Evolutionary conservation across 2,329 filamentous ascomycete species (phyloP), one percentile per base, ranked within the genome.

Genomic region (Hortaea werneckii): DNA sequence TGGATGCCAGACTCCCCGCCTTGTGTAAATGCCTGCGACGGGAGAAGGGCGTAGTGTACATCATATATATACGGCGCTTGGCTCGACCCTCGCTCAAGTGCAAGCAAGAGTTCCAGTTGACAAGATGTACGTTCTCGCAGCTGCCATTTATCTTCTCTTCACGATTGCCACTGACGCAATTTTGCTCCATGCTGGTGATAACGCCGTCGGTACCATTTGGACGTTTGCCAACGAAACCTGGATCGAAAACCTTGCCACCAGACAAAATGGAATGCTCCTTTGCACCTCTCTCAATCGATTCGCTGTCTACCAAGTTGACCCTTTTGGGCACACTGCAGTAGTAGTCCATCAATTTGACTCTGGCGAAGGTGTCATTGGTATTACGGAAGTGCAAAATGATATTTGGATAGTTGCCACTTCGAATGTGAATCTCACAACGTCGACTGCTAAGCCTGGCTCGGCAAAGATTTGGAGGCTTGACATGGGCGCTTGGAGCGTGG

Each of bases 211-310:
- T 6, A 12, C 37, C 29, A 34, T 43, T 9, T 44, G 37, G 35
- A 41, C 40, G 3, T 47, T 47, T 20, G 13, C 35, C 9, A 47
- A 44, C 37, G 41, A 30, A n/a, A 47, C 45, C 12, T 47, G 45
- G 41, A 44, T 47, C 41, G 45, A 47, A 13, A 47, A 47, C 32
- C 45, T 47, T 6, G 45, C 45, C 29, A 38, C 44, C 3, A 28
- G 45, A 7, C 35, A 37, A 11, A 40, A 35, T 13, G 45, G 45
- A 11, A 37, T 34, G 8, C 29, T 47, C 5, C 29, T 47, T n/a
- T 43, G 41, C 27, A 47, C 41, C 5, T 44, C 45, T 12, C 32
- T 44, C 45, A 47, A 34, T 27, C 28, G 27, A 11, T 41, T 28
- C 6, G 45, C 45, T 8, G 29, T 47, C 42, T 47, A 37, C 30